Conservation (phyloP, 2,329 filamentous ascomycete genomes). For the Lecanicillium sp. region DNA sequence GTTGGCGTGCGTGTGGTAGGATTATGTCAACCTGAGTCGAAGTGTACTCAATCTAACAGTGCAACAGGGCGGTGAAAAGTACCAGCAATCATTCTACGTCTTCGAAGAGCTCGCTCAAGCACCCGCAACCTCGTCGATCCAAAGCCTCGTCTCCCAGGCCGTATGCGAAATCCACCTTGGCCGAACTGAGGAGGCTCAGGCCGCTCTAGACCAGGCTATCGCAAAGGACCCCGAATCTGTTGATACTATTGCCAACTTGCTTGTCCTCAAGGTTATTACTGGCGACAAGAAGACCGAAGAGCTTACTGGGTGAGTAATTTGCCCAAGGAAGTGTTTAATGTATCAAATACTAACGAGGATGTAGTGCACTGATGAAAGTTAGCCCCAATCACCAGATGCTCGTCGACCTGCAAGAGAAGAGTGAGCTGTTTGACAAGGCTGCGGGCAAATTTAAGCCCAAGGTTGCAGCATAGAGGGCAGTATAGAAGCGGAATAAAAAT, state of each 20-base stretch:
- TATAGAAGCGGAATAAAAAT: constrained; percentile 2
- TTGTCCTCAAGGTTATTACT: constrained; percentile 69
- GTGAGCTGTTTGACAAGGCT: constrained; percentile 76
- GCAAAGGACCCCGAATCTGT: constrained; percentile 62
- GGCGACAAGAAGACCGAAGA: constrained; percentile 65
- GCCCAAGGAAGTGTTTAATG: neutral
- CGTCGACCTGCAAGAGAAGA: constrained; percentile 70
- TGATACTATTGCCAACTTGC: constrained; percentile 71
- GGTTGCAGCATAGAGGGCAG: constrained; percentile 44
- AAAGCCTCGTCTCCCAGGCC: constrained; percentile 77
- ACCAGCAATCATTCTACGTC: constrained; percentile 95
- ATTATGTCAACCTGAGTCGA: no score
- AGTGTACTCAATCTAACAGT: constrained; percentile 17
- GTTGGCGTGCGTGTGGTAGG: constrained; percentile 77
- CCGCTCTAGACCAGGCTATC: constrained; percentile 72
- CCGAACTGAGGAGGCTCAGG: constrained; percentile 79
- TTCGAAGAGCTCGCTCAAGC: constrained; percentile 92
- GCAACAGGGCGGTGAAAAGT: constrained; percentile 78
- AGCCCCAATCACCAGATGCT: constrained; percentile 65
- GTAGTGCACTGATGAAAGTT: constrained; percentile 45
- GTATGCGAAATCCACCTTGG: constrained; percentile 88
- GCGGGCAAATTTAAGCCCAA: constrained; percentile 82
- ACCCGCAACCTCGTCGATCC: constrained; percentile 67
- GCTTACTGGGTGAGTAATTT: constrained; percentile 46
- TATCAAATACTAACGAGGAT: constrained; percentile 32